Base-by-base conservation (phyloP, 1,139 yeast species). In the Yamadazyma friedrichii region DNA sequence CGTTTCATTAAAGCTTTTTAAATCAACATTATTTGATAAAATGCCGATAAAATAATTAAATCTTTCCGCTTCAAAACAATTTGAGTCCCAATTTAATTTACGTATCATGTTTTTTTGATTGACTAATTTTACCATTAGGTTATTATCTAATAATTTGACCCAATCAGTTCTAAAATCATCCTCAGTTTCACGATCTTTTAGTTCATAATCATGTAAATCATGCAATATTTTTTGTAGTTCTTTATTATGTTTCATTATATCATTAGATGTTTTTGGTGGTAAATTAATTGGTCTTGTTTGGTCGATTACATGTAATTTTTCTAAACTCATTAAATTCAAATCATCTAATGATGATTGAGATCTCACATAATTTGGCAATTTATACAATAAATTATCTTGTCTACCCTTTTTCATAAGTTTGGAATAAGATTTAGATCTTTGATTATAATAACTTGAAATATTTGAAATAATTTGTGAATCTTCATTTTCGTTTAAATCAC, bases 201-300 rank as follows among this genome's bases (percentile, higher is more conserved):
- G 37, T 31, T 71, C 76, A 43, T 56, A 60, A 31, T 27, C 43
- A 31, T 71, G 76, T 43, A 58, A 61, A 43, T 54, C 64, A 32
- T 56, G 56, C 28, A 71, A 46, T 17, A 65, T 64, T 45, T 56
- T 62, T 38, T 67, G 59, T 42, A 71, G 58, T 51, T 72, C 74
- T 36, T 58, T 62, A 44, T 65, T 64, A 47, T 72, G 78, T 46
- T 64, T 69, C 11, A 60, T 49, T 36, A 62, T 67, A 46, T 72
- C 78, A 24, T 45, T 44, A 2, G 47, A 45, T 12, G 59, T 51
- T 46, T 72, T 72, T 0, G 78, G 78, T 15, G 78, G 78, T 31
- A 72, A 55, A 47, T 72, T 65, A 30, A 70, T 70, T 15, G 78
- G 78, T 41, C 78, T 59, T 3, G 74, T 62, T 50, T 70, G 76